Conservation (phyloP, 805 yeast genomes). For the Millerozyma acaciae region DNA sequence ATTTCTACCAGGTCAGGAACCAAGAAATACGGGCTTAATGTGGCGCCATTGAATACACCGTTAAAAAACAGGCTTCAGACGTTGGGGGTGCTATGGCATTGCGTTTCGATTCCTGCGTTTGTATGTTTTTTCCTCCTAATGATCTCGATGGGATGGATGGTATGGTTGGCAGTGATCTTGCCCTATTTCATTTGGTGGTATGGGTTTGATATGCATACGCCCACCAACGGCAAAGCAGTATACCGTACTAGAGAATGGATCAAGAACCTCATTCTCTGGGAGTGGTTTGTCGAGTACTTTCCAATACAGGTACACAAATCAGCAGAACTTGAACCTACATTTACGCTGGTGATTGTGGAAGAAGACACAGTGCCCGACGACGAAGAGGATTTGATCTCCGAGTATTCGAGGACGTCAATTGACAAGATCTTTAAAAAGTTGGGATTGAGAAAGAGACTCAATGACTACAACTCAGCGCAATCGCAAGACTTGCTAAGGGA, state of each 20-base stretch:
- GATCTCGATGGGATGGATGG: slow-evolving; percentile 46
- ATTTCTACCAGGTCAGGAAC: too few species aligned
- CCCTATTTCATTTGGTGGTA: slow-evolving; percentile 58
- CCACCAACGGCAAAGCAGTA: slow-evolving; percentile 68
- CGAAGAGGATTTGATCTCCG: slow-evolving; percentile 42
- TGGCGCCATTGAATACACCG: slow-evolving; percentile 59
- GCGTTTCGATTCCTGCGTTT: slow-evolving; percentile 61
- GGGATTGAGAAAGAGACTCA: slow-evolving; percentile 36
- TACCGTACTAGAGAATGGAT: slow-evolving; percentile 54
- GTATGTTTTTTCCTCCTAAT: slow-evolving; percentile 50
- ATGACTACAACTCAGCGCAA: slow-evolving; percentile 18
- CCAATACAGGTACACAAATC: slow-evolving; percentile 74
- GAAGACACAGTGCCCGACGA: slow-evolving; percentile 26
- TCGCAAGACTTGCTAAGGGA: slow-evolving; percentile 10
- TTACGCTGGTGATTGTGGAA: slow-evolving; percentile 34
- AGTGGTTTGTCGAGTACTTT: slow-evolving; percentile 70
- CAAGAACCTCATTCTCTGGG: slow-evolving; percentile 60
- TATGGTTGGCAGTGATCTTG: slow-evolving; percentile 63
- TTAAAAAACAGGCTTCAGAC: slow-evolving; percentile 60
- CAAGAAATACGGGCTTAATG: slow-evolving; percentile 19
- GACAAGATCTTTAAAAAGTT: slow-evolving; percentile 32
- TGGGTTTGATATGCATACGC: slow-evolving; percentile 60
- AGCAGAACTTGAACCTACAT: slow-evolving; percentile 69
- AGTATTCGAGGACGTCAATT: slow-evolving; percentile 30
- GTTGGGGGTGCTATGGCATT: slow-evolving; percentile 67